A percentile compares a stretch with the other conserved stretches of the same genome.
These are phyloP conservation scores for Macrolepiota fuliginosa DNA, from an alignment of 768 basidiomycete genomes.

Conservation along the genomic window DNA sequence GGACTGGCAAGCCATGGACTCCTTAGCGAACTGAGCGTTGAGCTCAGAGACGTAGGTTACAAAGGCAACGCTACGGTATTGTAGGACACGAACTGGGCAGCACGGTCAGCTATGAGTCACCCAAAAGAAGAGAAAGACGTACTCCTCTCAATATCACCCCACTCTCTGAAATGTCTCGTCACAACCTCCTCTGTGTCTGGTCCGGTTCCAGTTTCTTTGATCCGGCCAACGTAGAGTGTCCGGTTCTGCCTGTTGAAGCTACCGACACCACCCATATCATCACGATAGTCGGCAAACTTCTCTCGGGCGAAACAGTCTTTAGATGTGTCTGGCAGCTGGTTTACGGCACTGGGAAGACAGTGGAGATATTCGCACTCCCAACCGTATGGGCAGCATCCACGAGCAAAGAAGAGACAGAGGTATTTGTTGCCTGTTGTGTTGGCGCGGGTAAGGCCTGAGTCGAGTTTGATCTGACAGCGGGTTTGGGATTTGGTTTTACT, in stretches of 20 bases:
- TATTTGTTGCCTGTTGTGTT: conserved; percentile 93
- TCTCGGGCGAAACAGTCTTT: conserved; percentile 97
- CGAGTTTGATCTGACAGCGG: conserved; percentile 82
- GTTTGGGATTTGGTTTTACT: conserved; percentile 96
- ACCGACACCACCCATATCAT: conserved; percentile 99
- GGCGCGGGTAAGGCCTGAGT: conserved; percentile 92
- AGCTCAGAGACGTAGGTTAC: conserved; percentile 90
- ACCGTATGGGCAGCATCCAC: conserved; percentile 97
- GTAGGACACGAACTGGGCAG: conserved; percentile 76
- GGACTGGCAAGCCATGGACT: conserved; percentile 98
- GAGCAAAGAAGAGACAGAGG: conserved; percentile 91
- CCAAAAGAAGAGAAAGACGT: conserved; percentile 30
- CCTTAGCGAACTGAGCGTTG: conserved; percentile 93
- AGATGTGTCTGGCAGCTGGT: conserved; percentile 81
- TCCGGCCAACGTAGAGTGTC: conserved; percentile 91
- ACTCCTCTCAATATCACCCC: conserved; percentile 93
- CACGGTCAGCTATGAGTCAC: neutral
- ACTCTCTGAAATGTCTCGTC: conserved; percentile 90
- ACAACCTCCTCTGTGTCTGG: conserved; percentile 92
- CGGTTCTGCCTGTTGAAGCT: conserved; percentile 93
- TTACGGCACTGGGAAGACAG: conserved; percentile 70
- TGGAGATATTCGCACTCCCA: conserved; percentile 98
- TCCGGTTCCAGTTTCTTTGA: conserved; percentile 87
- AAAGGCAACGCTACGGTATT: conserved; percentile 95
- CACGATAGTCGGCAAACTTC: conserved; percentile 95